Conservation (phyloP, 345 rosid genomes). For the Brassica cretica region DNA sequence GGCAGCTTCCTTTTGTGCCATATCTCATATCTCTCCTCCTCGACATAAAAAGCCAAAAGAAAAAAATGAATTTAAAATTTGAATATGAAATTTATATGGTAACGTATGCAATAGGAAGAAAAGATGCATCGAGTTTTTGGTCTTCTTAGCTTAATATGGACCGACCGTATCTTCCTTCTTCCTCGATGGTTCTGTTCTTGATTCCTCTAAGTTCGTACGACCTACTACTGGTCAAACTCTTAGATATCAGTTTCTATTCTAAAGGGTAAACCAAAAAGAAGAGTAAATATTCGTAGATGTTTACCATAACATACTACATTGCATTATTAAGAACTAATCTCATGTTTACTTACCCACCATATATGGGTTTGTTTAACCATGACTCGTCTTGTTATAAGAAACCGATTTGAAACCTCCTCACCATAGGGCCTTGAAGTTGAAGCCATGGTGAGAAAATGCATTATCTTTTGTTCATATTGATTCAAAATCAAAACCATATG, state of each 20-base stretch:
- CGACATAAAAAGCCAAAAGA: slow-evolving; percentile 4
- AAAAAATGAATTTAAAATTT: not conserved
- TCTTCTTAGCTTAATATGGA: slow-evolving; percentile 33
- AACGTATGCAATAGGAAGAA: slow-evolving; percentile 14
- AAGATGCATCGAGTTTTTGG: slow-evolving; percentile 22
- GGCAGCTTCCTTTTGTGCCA: slow-evolving; percentile 21
- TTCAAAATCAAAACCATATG: not conserved
- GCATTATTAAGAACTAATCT: not conserved
- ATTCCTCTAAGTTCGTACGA: slow-evolving; percentile 22
- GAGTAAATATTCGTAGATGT: not conserved
- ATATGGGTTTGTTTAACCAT: not conserved
- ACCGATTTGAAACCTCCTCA: not conserved
- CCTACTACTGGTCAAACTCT: slow-evolving; percentile 28
- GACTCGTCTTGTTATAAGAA: not conserved
- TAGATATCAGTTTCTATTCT: not conserved
- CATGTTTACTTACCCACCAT: not conserved
- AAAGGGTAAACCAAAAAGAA: not conserved
- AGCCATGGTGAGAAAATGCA: not conserved
- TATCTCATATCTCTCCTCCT: not conserved
- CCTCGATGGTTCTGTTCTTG: slow-evolving; percentile 20
- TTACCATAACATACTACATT: not conserved
- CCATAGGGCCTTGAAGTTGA: not conserved
- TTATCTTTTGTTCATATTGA: not conserved
- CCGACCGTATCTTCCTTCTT: slow-evolving; percentile 38
- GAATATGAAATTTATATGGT: slow-evolving; percentile 4